Percentiles rank a stretch among this genome's conserved stretches.
Conservation (phyloP, 352 stramenopile genomes). For the Vaucheria bursata region DNA sequence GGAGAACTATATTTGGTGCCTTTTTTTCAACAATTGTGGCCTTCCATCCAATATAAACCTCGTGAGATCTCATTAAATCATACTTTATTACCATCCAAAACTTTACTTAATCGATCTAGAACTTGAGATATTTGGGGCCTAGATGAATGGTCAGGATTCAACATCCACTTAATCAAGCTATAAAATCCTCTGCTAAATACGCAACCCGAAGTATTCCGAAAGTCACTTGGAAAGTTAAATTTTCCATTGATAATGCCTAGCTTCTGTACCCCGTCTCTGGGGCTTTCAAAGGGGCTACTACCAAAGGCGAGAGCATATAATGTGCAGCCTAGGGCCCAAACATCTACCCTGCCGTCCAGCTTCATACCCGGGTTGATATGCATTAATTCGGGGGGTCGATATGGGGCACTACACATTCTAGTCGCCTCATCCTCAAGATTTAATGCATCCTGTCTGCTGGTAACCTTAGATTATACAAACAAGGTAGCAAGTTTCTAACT, state of each 20-base stretch:
- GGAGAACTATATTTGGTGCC: no score
- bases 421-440: constrained; percentile 38
- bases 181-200: constrained; percentile 33
- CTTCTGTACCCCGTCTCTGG: constrained; percentile 37
- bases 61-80: background rate
- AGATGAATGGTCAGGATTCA: constrained; percentile 17
- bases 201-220: constrained; percentile 8
- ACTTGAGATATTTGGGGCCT: constrained; percentile 26
- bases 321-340: constrained; percentile 42
- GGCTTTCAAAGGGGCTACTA: constrained; percentile 35
- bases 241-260: constrained; percentile 33
- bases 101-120: constrained; percentile 15
- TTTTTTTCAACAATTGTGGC: no score
- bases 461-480: constrained; percentile 12
- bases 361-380: constrained; percentile 22
- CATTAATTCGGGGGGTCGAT: constrained; percentile 37
- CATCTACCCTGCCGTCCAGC: constrained; percentile 30
- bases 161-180: constrained; percentile 37
- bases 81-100: background rate
- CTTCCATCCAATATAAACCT: no score
- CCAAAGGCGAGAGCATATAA: constrained; percentile 40
- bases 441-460: constrained; percentile 28
- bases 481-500: background rate
- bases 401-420: constrained; percentile 27
- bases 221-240: constrained; percentile 32